Evolutionary conservation across 225 moss, liverwort and hornwort genomes (phyloP).

Genomic region (Pseudoscleropodium purum): DNA sequence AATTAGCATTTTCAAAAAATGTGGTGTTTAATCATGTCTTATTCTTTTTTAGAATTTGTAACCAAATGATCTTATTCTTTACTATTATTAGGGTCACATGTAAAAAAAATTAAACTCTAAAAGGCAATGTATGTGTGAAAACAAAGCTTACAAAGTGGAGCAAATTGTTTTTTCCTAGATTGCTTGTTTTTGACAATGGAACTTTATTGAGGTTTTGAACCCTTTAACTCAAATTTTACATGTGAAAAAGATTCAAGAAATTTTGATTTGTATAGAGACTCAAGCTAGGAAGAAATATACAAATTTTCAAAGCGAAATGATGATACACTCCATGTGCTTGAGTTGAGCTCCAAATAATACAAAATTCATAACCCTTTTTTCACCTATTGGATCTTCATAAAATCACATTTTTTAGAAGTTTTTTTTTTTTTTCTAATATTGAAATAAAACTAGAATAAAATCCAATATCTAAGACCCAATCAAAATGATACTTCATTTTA

Average conservation of each 20-base stretch:
- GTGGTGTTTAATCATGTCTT: neutral
- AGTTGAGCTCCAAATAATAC: neutral
- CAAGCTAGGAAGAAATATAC: neutral
- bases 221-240: neutral
- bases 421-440: neutral
- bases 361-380: neutral
- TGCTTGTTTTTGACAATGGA: neutral
- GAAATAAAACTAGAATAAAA: too few species aligned
- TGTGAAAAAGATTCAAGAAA: neutral
- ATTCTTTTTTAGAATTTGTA: neutral
- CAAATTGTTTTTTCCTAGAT: neutral
- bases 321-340: fast-evolving
- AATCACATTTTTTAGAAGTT: fast-evolving
- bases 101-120: neutral
- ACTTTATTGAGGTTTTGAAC: neutral
- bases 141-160: neutral
- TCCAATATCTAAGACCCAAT: neutral
- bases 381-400: neutral
- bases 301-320: neutral
- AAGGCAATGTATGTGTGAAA: neutral
- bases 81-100: neutral
- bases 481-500: neutral
- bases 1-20: neutral
- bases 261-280: neutral
- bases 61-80: neutral